Evolutionary conservation across 73 alveolate genomes (phyloP).

Genomic region (Breviolum minutum): DNA sequence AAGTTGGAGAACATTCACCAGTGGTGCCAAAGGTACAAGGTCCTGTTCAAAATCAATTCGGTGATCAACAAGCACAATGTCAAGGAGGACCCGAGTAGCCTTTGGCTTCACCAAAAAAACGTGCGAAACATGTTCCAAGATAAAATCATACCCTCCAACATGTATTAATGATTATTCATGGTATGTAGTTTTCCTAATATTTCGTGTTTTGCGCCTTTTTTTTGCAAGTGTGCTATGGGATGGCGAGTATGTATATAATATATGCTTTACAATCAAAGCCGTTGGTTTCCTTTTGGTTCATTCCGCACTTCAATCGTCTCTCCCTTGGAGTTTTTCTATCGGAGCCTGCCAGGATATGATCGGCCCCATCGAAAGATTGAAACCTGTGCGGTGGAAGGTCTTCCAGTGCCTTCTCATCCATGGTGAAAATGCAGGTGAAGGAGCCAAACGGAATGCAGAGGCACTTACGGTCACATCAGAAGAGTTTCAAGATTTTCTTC

Average conservation of each 20-base stretch:
- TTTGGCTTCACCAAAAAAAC: not conserved
- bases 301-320: too few relatives aligned
- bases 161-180: too few relatives aligned
- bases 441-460: slow-evolving; percentile 44
- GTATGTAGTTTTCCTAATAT: too few relatives aligned
- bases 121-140: too few relatives aligned
- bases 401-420: slow-evolving; percentile 59
- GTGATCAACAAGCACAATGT: slow-evolving; percentile 51
- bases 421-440: slow-evolving; percentile 81
- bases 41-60: slow-evolving; percentile 25
- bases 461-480: not conserved
- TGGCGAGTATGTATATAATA: too few relatives aligned
- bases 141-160: too few relatives aligned
- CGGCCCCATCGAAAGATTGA: not conserved
- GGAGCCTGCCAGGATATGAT: slow-evolving; percentile 2
- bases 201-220: too few relatives aligned
- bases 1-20: slow-evolving; percentile 55
- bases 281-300: too few relatives aligned
- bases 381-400: slow-evolving; percentile 49
- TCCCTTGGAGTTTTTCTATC: too few relatives aligned
- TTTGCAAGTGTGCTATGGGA: too few relatives aligned
- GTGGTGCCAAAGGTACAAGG: not conserved
- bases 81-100: slow-evolving; percentile 17
- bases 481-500: not conserved
- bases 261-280: too few relatives aligned